A percentile compares a stretch with the other conserved stretches of the same genome.
These are phyloP conservation scores for Pilasporangium apinafurcum DNA, from an alignment of 352 stramenopile genomes.

Conservation along the genomic window DNA sequence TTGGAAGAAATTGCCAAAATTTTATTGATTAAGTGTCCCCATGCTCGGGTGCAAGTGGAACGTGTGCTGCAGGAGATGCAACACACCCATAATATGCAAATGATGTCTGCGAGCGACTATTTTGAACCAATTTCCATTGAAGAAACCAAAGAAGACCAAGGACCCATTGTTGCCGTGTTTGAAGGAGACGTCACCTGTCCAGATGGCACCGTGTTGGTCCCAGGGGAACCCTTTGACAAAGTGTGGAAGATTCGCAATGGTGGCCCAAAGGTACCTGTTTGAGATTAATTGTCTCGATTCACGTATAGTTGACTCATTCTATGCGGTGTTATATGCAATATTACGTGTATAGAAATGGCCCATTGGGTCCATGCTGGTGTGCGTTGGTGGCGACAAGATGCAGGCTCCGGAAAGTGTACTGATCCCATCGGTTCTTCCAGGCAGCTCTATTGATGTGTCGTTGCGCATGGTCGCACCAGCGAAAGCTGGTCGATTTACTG, in stretches of 20 bases:
- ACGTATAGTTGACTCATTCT: background rate
- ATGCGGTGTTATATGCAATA: background rate
- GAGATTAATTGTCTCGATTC: background rate
- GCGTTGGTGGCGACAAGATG: slow-evolving; percentile 71
- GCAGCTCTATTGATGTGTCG: slow-evolving; percentile 69
- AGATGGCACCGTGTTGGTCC: slow-evolving; percentile 71
- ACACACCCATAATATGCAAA: slow-evolving; percentile 58
- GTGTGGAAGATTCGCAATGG: slow-evolving; percentile 85
- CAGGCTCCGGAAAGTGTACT: slow-evolving; percentile 62
- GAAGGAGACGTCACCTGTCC: slow-evolving; percentile 82
- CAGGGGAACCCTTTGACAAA: slow-evolving; percentile 73
- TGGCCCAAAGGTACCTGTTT: slow-evolving; percentile 26
- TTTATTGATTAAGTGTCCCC: slow-evolving; percentile 66
- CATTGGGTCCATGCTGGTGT: slow-evolving; percentile 53
- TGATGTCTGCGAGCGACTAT: slow-evolving; percentile 63
- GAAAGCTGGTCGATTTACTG: slow-evolving; percentile 72
- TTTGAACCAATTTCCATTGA: slow-evolving; percentile 68
- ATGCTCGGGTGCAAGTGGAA: slow-evolving; percentile 65
- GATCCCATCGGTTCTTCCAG: slow-evolving; percentile 59
- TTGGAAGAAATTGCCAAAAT: slow-evolving; percentile 72
- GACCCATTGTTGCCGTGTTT: slow-evolving; percentile 74
- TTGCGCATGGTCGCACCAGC: slow-evolving; percentile 60
- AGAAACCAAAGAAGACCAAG: slow-evolving; percentile 64
- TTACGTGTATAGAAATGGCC: slow-evolving; percentile 49
- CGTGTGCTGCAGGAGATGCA: slow-evolving; percentile 69